A percentile compares a stretch with the other conserved stretches of the same genome.
Evolutionary conservation across 192 early-diverging fungal genomes (phyloP).

Genomic region (Rhizoclosmatium globosum): DNA sequence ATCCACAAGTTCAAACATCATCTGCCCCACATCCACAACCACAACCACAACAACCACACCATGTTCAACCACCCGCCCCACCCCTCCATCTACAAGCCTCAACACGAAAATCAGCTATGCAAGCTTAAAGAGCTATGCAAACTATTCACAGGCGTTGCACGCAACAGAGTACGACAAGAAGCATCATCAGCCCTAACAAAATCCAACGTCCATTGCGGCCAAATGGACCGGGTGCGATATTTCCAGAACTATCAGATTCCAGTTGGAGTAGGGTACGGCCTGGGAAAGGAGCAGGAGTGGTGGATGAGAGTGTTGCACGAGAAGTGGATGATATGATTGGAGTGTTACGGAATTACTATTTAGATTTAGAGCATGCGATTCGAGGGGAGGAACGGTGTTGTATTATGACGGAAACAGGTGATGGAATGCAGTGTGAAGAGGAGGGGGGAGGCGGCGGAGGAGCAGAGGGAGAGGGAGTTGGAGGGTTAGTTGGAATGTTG

Average conservation of each 20-base stretch:
- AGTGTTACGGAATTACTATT: not conserved
- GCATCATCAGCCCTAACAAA: not conserved
- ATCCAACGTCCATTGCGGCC: not conserved
- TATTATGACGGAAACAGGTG: slow-evolving; percentile 19
- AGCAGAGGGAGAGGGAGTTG: not conserved
- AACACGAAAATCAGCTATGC: too few species aligned
- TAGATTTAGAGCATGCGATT: not conserved
- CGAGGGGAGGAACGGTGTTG: slow-evolving; percentile 10
- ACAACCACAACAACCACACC: too few species aligned
- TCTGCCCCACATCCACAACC: too few species aligned
- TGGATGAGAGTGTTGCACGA: not conserved
- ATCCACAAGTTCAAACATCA: too few species aligned
- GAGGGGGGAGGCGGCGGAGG: slow-evolving; percentile 32
- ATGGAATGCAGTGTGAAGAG: slow-evolving; percentile 23
- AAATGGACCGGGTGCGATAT: not conserved
- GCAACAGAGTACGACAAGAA: not conserved
- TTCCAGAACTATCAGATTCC: slow-evolving; percentile 5
- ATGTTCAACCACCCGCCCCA: too few species aligned
- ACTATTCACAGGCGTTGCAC: too few species aligned
- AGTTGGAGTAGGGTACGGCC: not conserved
- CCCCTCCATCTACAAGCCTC: too few species aligned
- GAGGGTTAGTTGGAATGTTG: not conserved
- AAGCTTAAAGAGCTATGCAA: too few species aligned
- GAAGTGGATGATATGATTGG: not conserved
- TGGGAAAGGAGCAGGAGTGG: not conserved